A percentile compares a stretch with the other conserved stretches of the same genome.
Conservation (phyloP, 768 basidiomycete genomes). For the Lentinus brumalis region DNA sequence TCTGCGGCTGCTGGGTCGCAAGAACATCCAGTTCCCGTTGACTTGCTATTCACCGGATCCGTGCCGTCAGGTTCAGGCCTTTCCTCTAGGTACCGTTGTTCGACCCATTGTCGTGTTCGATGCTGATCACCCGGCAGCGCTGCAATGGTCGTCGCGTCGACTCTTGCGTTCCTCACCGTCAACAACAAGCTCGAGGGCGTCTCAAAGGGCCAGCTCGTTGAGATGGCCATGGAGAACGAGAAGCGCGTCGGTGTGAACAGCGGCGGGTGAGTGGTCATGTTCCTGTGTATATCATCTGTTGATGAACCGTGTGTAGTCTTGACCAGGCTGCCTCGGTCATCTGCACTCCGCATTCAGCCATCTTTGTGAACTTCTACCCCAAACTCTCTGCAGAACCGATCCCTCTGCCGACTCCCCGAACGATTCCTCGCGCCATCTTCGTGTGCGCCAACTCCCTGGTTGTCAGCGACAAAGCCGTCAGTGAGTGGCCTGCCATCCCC, state of each 20-base stretch:
- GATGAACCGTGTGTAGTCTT: constrained; percentile 51
- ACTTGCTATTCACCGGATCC: constrained; percentile 76
- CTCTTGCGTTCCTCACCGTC: constrained; percentile 75
- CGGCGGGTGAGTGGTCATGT: constrained; percentile 56
- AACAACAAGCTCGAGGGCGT: constrained; percentile 62
- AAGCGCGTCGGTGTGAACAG: constrained; percentile 83
- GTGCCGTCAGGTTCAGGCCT: constrained; percentile 88
- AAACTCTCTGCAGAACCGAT: constrained; percentile 65
- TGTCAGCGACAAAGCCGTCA: constrained; percentile 71
- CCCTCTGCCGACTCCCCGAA: constrained; percentile 52
- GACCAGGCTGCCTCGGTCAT: constrained; percentile 91
- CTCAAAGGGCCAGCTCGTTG: constrained; percentile 72
- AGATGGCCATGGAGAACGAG: constrained; percentile 83
- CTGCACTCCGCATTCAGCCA: constrained; percentile 65
- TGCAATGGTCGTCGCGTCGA: constrained; percentile 88
- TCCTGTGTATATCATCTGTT: neutral
- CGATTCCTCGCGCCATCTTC: constrained; percentile 50
- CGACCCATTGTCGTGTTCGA: neutral
- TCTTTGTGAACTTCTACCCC: constrained; percentile 85
- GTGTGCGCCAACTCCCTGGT: constrained; percentile 86
- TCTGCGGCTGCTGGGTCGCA: constrained; percentile 13
- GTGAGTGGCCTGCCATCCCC: constrained; percentile 8
- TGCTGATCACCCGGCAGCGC: constrained; percentile 48
- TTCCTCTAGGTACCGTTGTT: constrained; percentile 48
- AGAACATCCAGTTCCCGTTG: constrained; percentile 56